Base-by-base conservation (phyloP, 768 basidiomycete genomes). In the Sistotremastrum suecicum region DNA sequence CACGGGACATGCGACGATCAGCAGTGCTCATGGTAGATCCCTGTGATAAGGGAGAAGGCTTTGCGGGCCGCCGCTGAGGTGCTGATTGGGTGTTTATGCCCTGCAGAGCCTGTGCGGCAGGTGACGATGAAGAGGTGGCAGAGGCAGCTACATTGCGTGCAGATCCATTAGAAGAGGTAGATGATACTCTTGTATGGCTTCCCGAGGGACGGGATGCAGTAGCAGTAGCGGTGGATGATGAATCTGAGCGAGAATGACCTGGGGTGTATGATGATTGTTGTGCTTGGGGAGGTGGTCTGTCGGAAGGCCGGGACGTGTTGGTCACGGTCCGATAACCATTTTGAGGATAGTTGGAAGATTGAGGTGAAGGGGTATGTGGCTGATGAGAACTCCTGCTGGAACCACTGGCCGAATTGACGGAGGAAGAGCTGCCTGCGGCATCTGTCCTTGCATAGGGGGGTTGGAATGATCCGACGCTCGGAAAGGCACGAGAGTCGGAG, bases 371-470 rank as follows among this genome's bases (percentile, higher is more conserved):
- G 44, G 31, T 78, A 7, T 81, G 85, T 39, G 82, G 70, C 53
- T 74, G 79, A 12, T 83, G 76, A 42, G 71, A 61, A 44, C 75
- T 71, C 34, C 54, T 54, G 39, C 60, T 62, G 52, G 47, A 71
- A 58, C 44, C 66, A n/a, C 59, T 64, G 12, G 60, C 59, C 37
- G 87, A 88, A 58, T 80, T 83, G 52, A 89, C 68, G 0, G 87
- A 89, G 3, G 83, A 77, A 29, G 78, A 74, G 0, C 86, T 88
- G 39, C 74, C 77, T 5, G 87, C 82, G 5, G 85, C 85, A 47
- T 88, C 85, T 28, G 76, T 71, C 48, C 83, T 78, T 30, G 75
- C 79, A 59, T 88, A 89, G 0, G 87, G 85, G 6, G 83, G 83
- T 52, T 80, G 78, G 49, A 80, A 78, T 4, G 67, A 57, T 7